Conservation (phyloP, 176 grass and related monocot species). For the Rhynchospora breviuscula region DNA sequence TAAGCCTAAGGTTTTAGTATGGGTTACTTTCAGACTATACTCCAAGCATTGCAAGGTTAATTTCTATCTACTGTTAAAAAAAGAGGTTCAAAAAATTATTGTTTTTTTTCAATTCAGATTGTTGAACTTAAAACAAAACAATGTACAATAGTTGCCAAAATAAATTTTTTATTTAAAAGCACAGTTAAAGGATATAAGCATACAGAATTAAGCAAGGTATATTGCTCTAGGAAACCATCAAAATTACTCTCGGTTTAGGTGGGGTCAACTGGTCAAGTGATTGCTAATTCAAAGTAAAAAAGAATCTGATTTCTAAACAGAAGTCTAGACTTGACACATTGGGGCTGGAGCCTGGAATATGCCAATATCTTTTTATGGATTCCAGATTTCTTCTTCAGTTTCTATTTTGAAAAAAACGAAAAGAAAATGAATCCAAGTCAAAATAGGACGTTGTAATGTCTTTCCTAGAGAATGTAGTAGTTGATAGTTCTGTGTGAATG, state of each 20-base stretch:
- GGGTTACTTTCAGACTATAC: not conserved
- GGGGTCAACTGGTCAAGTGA: not conserved
- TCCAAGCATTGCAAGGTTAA: not conserved
- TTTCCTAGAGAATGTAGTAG: not conserved
- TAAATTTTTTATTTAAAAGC: not conserved
- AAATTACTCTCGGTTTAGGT: not conserved
- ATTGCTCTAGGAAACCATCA: not conserved
- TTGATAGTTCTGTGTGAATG: too few species aligned
- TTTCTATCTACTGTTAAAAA: not conserved
- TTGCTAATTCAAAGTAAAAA: not conserved
- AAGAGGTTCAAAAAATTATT: not conserved
- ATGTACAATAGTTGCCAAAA: not conserved
- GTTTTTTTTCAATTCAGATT: not conserved
- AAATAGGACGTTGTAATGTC: not conserved
- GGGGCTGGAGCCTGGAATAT: not conserved
- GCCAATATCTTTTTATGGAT: not conserved
- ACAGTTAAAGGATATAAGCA: not conserved
- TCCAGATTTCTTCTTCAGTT: not conserved
- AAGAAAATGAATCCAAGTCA: not conserved
- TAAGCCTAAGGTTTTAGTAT: too few species aligned
- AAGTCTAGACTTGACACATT: not conserved
- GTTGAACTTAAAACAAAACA: not conserved
- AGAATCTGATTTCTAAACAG: not conserved
- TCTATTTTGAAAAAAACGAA: not conserved
- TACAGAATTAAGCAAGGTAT: not conserved